phyloP scores from a whole-genome alignment of 2,329 filamentous ascomycete genomes.

The Ramichloridium luteum region DNA sequence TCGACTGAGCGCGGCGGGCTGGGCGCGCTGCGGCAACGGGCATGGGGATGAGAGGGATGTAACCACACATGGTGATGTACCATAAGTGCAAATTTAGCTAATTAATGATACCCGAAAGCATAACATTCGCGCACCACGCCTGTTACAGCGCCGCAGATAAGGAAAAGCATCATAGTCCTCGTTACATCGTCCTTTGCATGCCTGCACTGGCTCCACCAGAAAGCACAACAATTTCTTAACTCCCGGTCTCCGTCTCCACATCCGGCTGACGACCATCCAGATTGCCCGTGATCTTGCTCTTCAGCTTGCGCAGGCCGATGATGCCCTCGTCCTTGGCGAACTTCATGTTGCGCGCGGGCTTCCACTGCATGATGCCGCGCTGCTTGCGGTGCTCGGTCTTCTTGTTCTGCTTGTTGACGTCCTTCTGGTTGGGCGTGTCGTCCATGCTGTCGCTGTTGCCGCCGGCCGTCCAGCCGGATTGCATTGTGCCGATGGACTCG shows the following conservation, averaged over 20 bases:
- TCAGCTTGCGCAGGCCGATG: slow-evolving; percentile 63
- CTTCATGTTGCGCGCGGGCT: slow-evolving; percentile 68
- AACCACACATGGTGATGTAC: no score
- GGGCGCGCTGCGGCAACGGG: slow-evolving; percentile 6
- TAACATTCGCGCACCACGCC: no score
- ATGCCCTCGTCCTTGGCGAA: slow-evolving; percentile 84
- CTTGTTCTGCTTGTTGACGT: slow-evolving; percentile 55
- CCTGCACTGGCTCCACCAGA: no score
- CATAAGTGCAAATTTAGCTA: no score
- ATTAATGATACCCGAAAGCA: no score
- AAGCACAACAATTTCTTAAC: neutral
- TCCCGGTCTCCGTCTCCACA: slow-evolving; percentile 37
- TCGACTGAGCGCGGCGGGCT: slow-evolving; percentile 5
- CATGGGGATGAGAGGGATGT: no score
- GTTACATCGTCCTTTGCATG: no score
- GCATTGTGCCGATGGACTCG: slow-evolving; percentile 20
- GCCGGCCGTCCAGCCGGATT: slow-evolving; percentile 23
- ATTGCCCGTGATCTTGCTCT: slow-evolving; percentile 57
- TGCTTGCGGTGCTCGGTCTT: slow-evolving; percentile 70
- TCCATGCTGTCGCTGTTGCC: slow-evolving; percentile 18
- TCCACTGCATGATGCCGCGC: slow-evolving; percentile 89
- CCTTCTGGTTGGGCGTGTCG: slow-evolving; percentile 31
- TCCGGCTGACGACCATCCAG: slow-evolving; percentile 74
- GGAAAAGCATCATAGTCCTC: no score
- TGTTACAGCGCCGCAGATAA: no score